These are phyloP conservation scores for Royoungia palumana DNA, from an alignment of 768 basidiomycete genomes.

Conservation along the genomic window DNA sequence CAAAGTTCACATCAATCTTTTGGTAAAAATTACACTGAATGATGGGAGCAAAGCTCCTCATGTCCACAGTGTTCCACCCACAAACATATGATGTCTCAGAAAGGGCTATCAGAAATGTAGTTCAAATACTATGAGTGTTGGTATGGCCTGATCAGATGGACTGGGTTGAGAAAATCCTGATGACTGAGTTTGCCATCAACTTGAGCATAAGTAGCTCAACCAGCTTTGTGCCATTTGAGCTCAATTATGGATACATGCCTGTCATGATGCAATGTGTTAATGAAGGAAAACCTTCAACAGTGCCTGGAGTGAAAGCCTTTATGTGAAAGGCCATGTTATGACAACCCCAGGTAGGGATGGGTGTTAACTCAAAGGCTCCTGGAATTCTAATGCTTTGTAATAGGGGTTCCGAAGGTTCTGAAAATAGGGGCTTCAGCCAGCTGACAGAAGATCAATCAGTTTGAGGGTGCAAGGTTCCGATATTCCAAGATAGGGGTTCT, in stretches of 20 bases:
- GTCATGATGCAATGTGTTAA: background rate
- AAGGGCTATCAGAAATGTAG: slow-evolving; percentile 21
- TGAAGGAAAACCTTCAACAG: background rate
- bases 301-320: slow-evolving; percentile 28
- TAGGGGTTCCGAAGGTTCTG: too few species aligned
- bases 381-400: too few species aligned
- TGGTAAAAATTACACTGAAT: slow-evolving; percentile 12
- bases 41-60: slow-evolving; percentile 7
- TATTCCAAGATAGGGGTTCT: too few species aligned
- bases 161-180: slow-evolving; percentile 23
- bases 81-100: background rate
- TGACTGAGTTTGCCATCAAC: background rate
- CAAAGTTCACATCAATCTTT: slow-evolving; percentile 30
- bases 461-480: too few species aligned
- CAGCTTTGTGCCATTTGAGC: background rate
- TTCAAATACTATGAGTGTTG: background rate
- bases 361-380: too few species aligned
- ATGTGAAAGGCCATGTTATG: too few species aligned
- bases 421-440: too few species aligned
- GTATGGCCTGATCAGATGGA: slow-evolving; percentile 2
- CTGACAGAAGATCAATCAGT: too few species aligned
- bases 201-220: slow-evolving; percentile 8
- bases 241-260: background rate
- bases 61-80: slow-evolving; percentile 9
- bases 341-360: too few species aligned